Conservation (phyloP, 176 grass and related monocot genomes). For the Aegilops speltoides region DNA sequence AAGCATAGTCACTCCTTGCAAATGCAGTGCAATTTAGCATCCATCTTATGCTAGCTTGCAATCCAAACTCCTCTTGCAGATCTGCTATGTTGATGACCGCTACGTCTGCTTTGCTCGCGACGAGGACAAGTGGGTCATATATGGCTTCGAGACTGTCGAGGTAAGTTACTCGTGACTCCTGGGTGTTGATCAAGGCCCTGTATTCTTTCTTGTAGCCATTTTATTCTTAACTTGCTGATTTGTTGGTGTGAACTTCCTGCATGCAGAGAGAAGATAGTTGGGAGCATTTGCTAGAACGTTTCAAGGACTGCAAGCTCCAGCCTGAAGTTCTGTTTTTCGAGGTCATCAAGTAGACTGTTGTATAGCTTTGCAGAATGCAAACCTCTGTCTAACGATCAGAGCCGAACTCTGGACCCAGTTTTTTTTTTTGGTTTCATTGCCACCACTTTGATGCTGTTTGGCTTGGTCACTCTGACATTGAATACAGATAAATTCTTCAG, state of each 20-base stretch:
- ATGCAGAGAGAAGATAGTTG: constrained; percentile 12
- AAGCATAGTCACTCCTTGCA: not conserved
- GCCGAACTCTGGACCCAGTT: not conserved
- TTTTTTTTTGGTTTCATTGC: not conserved
- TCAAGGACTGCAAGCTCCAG: constrained; percentile 13
- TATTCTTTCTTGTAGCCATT: not conserved
- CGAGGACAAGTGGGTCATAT: constrained; percentile 26
- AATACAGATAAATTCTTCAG: not conserved
- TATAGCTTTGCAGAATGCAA: constrained; percentile 8
- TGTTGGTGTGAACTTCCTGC: not conserved
- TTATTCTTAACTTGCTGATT: not conserved
- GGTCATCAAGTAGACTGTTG: constrained; percentile 14
- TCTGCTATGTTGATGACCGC: not conserved
- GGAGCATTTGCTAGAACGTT: constrained; percentile 22
- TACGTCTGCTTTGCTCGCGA: constrained; percentile 24
- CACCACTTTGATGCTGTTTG: not conserved
- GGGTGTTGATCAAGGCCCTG: not conserved
- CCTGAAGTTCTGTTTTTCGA: constrained; percentile 30
- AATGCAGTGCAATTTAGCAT: not conserved
- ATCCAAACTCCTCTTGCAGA: constrained; percentile 14
- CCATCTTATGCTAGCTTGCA: not conserved
- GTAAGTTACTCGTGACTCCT: not conserved
- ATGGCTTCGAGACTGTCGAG: not conserved
- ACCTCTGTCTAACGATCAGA: not conserved
- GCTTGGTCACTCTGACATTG: not conserved